A percentile compares a stretch with the other conserved stretches of the same genome.
Conservation (phyloP, 1,284 basidiomycete genomes). For the Apiotrichum sp. region DNA sequence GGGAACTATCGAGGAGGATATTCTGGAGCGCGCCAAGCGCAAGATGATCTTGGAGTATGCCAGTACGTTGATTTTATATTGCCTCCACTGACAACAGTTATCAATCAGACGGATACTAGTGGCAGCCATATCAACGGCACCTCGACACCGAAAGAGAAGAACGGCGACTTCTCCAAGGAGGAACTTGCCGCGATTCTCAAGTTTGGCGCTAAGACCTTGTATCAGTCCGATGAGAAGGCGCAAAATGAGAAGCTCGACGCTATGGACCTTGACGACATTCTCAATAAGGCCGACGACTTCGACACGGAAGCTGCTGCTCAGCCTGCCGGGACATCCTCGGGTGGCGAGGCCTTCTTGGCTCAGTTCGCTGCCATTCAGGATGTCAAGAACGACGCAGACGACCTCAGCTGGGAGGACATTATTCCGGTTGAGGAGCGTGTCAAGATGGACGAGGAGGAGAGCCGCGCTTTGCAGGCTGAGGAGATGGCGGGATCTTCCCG, state of each 20-base stretch:
- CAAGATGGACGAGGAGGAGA: constrained; percentile 74
- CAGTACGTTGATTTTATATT: constrained; percentile 36
- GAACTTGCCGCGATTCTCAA: constrained; percentile 98
- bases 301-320: constrained; percentile 87
- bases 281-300: constrained; percentile 93
- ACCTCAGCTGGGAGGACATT: constrained; percentile 98
- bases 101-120: constrained; percentile 99
- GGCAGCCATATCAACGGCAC: constrained; percentile 87
- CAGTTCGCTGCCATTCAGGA: constrained; percentile 95
- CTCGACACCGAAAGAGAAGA: constrained; percentile 69
- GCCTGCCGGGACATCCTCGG: constrained; percentile 76
- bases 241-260: constrained; percentile 96
- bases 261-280: constrained; percentile 98
- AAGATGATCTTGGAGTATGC: constrained; percentile 99
- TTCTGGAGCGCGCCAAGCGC: constrained; percentile 94
- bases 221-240: constrained; percentile 89
- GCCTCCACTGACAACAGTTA: constrained; percentile 51
- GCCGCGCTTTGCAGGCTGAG: constrained; percentile 48
- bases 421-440: constrained; percentile 90
- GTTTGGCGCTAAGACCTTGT: constrained; percentile 98
- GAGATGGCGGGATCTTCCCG: constrained; percentile 50
- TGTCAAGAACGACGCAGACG: constrained; percentile 70
- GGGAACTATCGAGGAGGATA: constrained; percentile 98
- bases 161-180: constrained; percentile 84
- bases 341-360: constrained; percentile 93